phyloP scores from a whole-genome alignment of 2,329 filamentous ascomycete species.

The Pestalotiopsis sp. region DNA sequence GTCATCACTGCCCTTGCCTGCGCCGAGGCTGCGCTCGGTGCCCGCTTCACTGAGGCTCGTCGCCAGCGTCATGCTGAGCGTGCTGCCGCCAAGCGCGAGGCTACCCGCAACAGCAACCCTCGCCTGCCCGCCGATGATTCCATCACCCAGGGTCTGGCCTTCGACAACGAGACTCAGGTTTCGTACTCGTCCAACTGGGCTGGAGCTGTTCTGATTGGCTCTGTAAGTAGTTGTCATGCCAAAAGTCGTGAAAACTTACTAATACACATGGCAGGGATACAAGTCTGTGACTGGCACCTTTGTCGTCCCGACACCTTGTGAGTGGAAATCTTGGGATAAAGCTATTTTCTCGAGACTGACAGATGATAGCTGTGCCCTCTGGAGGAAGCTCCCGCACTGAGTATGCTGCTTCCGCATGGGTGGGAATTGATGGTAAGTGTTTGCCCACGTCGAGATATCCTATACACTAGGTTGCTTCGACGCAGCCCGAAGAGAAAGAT shows the following conservation, averaged over 20 bases:
- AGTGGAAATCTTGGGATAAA: too few species aligned
- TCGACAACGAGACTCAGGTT: constrained; percentile 31
- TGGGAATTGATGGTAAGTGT: constrained; percentile 56
- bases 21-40: constrained; percentile 43
- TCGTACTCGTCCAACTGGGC: constrained; percentile 61
- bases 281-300: constrained; percentile 52
- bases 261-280: neutral
- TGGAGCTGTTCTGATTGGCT: constrained; percentile 55
- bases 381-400: constrained; percentile 8
- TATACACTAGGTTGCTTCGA: too few species aligned
- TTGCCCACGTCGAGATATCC: too few species aligned
- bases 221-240: constrained; percentile 42
- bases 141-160: constrained; percentile 22
- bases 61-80: constrained; percentile 15
- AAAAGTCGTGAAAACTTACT: neutral
- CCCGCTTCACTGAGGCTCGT: constrained; percentile 43
- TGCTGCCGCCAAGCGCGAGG: neutral
- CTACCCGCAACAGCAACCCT: constrained; percentile 22
- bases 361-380: constrained; percentile 34
- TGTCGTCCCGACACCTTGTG: constrained; percentile 45
- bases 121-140: constrained; percentile 8
- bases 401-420: constrained; percentile 46
- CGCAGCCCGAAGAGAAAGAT: too few species aligned
- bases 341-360: too few species aligned
- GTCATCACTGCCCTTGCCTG: constrained; percentile 37